phyloP scores from a whole-genome alignment of 257 asterid species.

The Nyctanthes arbortristis region DNA sequence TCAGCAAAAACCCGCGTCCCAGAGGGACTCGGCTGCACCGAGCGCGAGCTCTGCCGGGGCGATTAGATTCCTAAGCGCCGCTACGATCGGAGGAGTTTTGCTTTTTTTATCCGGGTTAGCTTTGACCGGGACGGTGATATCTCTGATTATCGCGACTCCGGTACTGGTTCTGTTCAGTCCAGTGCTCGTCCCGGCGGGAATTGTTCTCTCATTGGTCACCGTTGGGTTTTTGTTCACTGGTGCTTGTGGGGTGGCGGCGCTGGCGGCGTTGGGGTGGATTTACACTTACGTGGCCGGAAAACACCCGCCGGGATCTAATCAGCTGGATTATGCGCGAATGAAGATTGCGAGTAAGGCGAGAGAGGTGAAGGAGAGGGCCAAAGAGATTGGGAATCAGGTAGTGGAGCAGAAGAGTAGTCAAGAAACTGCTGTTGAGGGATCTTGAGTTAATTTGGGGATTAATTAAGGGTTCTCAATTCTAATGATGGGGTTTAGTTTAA shows the following conservation, averaged over 20 bases:
- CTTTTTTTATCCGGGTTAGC: slow-evolving; percentile 39
- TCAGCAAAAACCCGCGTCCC: slow-evolving; percentile 26
- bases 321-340: slow-evolving; percentile 28
- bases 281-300: slow-evolving; percentile 34
- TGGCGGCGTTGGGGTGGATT: slow-evolving; percentile 27
- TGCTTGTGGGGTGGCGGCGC: slow-evolving; percentile 28
- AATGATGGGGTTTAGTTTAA: no score
- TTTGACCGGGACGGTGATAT: slow-evolving; percentile 36
- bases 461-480: background rate
- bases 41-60: slow-evolving; percentile 8
- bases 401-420: slow-evolving; percentile 18
- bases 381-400: slow-evolving; percentile 16
- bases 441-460: slow-evolving; percentile 3
- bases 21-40: slow-evolving; percentile 19
- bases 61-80: slow-evolving; percentile 29
- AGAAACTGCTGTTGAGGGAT: background rate
- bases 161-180: slow-evolving; percentile 36
- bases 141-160: slow-evolving; percentile 35
- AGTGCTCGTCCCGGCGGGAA: slow-evolving; percentile 31
- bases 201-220: slow-evolving; percentile 18
- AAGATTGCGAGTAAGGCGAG: slow-evolving; percentile 22
- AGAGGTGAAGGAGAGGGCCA: slow-evolving; percentile 38
- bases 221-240: slow-evolving; percentile 40
- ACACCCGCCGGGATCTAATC: slow-evolving; percentile 19
- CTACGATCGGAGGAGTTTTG: slow-evolving; percentile 36